Conservation (phyloP, 2,329 filamentous ascomycete species). For the Graphium sp. region DNA sequence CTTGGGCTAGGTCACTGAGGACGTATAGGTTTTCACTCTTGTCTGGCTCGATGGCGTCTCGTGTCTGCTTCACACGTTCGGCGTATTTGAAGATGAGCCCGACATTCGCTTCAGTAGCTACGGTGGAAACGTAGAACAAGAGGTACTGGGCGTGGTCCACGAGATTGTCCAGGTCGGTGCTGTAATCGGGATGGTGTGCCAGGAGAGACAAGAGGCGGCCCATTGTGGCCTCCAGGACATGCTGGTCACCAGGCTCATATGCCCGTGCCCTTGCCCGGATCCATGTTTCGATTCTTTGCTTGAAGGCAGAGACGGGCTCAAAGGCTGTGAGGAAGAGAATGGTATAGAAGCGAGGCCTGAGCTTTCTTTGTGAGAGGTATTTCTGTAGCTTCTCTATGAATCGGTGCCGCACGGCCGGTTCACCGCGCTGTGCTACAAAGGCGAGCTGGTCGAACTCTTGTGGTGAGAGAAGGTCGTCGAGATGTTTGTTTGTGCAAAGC, state of each 20-base stretch:
- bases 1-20: conserved; percentile 72
- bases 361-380: conserved; percentile 58
- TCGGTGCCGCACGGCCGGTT: conserved; percentile 54
- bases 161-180: conserved; percentile 46
- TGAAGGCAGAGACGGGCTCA: conserved; percentile 62
- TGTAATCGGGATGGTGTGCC: conserved; percentile 88
- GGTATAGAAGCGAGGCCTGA: conserved; percentile 68
- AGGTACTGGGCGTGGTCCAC: conserved; percentile 78
- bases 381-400: conserved; percentile 85
- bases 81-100: conserved; percentile 82
- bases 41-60: conserved; percentile 55
- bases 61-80: conserved; percentile 80
- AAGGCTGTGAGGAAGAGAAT: conserved; percentile 84
- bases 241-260: conserved; percentile 39
- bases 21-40: conserved; percentile 66
- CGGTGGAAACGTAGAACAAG: conserved; percentile 68
- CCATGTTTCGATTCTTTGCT: conserved; percentile 69
- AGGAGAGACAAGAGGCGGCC: conserved; percentile 72
- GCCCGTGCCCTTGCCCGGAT: conserved; percentile 62
- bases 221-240: conserved; percentile 64
- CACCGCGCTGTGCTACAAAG: conserved; percentile 62
- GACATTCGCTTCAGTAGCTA: conserved; percentile 76
- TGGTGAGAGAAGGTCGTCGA: conserved; percentile 60
- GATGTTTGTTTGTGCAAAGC: conserved; percentile 57
- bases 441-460: conserved; percentile 68